Conservation (phyloP, 2,329 filamentous ascomycete species). For the Calonectria pteridis region DNA sequence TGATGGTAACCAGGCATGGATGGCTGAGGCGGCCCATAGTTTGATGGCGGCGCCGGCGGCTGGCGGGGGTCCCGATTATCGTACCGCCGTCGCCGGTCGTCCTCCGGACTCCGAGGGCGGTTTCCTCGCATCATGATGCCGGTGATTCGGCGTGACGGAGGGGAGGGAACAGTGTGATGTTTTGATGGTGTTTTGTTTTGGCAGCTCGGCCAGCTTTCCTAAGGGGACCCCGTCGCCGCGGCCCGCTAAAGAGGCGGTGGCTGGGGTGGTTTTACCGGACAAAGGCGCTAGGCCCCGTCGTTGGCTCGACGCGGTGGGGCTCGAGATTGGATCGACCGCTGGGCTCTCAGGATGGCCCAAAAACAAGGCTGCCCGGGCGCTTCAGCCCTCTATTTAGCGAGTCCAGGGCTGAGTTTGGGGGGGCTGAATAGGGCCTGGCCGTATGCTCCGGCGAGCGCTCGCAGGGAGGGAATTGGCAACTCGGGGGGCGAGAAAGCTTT, state of each 20-base stretch:
- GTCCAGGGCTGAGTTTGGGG: constrained; percentile 10
- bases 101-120: constrained; percentile 69
- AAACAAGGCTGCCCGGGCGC: constrained; percentile 6
- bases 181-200: constrained; percentile 48
- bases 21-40: constrained; percentile 35
- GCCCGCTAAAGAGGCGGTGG: constrained; percentile 47
- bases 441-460: not conserved
- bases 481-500: not conserved
- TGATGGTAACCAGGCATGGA: constrained; percentile 31
- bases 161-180: constrained; percentile 29
- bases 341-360: constrained; percentile 10
- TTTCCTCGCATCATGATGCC: constrained; percentile 66
- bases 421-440: not conserved
- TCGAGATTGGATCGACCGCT: constrained; percentile 42
- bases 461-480: not conserved
- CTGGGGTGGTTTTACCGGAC: constrained; percentile 40
- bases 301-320: constrained; percentile 37
- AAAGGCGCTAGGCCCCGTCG: constrained; percentile 33
- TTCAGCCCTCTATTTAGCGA: constrained; percentile 15
- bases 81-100: constrained; percentile 63
- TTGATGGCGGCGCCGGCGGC: constrained; percentile 38
- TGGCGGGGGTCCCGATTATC: constrained; percentile 51
- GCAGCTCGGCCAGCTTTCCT: constrained; percentile 41
- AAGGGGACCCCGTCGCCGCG: constrained; percentile 41
- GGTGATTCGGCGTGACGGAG: constrained; percentile 42